These are phyloP conservation scores for Xylaria longipes DNA, from an alignment of 495 filamentous ascomycete species.

Conservation along the genomic window DNA sequence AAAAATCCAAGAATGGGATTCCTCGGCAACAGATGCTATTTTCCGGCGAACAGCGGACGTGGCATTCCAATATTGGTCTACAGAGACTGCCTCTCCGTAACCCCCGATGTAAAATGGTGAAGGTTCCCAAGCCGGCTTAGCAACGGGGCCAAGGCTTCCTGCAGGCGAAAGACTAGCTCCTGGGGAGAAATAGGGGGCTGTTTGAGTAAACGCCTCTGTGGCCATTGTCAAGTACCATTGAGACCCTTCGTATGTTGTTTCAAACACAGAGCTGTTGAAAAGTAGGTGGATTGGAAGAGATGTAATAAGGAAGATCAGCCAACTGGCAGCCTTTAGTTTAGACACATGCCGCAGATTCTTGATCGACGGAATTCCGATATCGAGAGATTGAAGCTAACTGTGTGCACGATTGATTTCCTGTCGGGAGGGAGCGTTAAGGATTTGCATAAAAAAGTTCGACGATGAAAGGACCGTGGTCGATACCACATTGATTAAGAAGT, in stretches of 20 bases:
- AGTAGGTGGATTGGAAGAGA: conserved; percentile 30
- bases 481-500: conserved; percentile 45
- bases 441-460: conserved; percentile 51
- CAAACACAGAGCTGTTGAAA: conserved; percentile 31
- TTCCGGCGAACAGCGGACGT: conserved; percentile 4
- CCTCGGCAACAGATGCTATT: conserved; percentile 14
- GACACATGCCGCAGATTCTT: conserved; percentile 26
- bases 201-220: conserved; percentile 20
- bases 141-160: conserved; percentile 6
- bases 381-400: conserved; percentile 20
- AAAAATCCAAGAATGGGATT: conserved; percentile 1
- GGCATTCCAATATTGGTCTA: conserved; percentile 19
- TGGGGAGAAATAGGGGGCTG: conserved; percentile 22
- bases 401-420: conserved; percentile 28
- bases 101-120: no score
- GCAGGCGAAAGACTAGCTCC: conserved; percentile 27
- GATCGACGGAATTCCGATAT: conserved; percentile 29
- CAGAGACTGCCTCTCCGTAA: conserved; percentile 11
- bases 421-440: conserved; percentile 25
- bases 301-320: conserved; percentile 15
- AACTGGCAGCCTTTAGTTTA: conserved; percentile 1
- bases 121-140: no score
- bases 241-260: conserved; percentile 21
- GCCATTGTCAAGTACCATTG: conserved; percentile 29
- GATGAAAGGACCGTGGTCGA: conserved; percentile 39